These are phyloP conservation scores for Stephanocyclus meneghinianus DNA, from an alignment of 352 stramenopile genomes.

Conservation along the genomic window DNA sequence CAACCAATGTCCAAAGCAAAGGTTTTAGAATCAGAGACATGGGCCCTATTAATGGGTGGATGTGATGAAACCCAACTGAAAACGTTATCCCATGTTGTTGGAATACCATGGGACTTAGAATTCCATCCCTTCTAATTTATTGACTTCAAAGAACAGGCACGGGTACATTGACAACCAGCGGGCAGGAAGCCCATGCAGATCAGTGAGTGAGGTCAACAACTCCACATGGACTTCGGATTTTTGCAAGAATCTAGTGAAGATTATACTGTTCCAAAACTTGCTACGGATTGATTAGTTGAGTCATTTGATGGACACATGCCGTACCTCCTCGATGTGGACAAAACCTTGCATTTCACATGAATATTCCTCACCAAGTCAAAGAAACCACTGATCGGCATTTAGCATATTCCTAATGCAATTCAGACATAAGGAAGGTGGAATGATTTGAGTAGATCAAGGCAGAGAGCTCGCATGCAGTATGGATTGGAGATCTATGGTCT, in stretches of 20 bases:
- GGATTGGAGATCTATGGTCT: not conserved
- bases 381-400: not conserved
- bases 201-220: not conserved
- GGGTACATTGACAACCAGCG: not conserved
- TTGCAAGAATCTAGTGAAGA: not conserved
- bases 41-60: not conserved
- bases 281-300: not conserved
- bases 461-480: not conserved
- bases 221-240: constrained; percentile 18
- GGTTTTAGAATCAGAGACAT: not conserved
- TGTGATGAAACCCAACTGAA: not conserved
- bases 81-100: not conserved
- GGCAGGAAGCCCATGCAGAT: not conserved
- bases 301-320: constrained; percentile 8
- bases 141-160: constrained; percentile 11
- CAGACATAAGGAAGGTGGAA: not conserved
- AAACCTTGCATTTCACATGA: not conserved
- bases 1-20: not conserved
- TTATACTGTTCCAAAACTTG: not conserved
- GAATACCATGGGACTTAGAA: not conserved
- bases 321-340: constrained; percentile 10
- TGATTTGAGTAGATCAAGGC: constrained; percentile 4
- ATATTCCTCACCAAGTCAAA: constrained; percentile 11
- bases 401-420: not conserved
- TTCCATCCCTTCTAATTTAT: constrained; percentile 11